Percentiles rank a stretch among this genome's conserved stretches.
These are phyloP conservation scores for Aspergillus alliaceus DNA, from an alignment of 2,329 filamentous ascomycete genomes.

Conservation along the genomic window DNA sequence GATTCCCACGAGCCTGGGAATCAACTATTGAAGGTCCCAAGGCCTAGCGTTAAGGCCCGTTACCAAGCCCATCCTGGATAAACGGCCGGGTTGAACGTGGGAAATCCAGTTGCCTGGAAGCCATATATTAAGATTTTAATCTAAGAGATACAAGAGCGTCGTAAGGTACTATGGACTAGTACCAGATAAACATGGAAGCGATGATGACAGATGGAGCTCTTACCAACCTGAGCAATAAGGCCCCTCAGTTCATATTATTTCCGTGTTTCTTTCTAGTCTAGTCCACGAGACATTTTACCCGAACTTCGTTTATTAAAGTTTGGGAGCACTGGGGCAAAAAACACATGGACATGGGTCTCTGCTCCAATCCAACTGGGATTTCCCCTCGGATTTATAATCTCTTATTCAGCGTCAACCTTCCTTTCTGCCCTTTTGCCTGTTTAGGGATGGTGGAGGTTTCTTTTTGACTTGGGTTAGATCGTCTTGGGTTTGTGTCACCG, in stretches of 20 bases:
- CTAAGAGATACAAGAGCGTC: not conserved
- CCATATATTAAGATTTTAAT: not conserved
- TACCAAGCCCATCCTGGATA: not conserved
- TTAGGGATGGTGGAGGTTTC: not conserved
- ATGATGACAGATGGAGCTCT: not conserved
- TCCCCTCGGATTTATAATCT: not conserved
- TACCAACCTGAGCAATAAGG: not conserved
- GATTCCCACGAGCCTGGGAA: not conserved
- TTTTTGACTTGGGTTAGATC: not conserved
- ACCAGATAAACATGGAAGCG: not conserved
- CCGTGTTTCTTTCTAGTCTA: too few relatives aligned
- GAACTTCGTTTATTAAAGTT: constrained; percentile 18
- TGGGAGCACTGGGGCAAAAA: constrained; percentile 8
- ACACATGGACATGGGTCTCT: constrained; percentile 13
- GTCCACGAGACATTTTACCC: not conserved
- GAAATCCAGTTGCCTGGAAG: not conserved
- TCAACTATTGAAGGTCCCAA: too few relatives aligned
- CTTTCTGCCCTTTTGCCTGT: not conserved
- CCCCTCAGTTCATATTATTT: not conserved
- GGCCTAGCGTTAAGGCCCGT: not conserved
- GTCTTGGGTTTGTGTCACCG: not conserved
- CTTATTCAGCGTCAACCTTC: not conserved
- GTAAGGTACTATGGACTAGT: not conserved
- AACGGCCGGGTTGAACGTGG: not conserved
- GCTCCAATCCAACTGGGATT: not conserved